These are phyloP conservation scores for Chenopodium suecicum DNA, from an alignment of 148 eudicot species.

Conservation along the genomic window DNA sequence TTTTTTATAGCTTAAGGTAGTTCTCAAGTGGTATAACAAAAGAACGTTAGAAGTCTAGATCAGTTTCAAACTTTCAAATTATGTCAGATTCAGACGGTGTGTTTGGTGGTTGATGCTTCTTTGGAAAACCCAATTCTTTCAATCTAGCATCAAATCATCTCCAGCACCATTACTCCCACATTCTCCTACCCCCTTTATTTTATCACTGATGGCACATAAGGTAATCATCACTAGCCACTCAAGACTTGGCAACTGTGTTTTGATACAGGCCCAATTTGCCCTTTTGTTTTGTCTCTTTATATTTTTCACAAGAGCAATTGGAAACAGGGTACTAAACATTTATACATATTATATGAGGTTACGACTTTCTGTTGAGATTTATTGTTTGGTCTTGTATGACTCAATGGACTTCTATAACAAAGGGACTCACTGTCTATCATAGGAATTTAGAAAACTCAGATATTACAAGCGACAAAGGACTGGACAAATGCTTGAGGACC, in stretches of 20 bases:
- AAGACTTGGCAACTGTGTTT: not conserved
- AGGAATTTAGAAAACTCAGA: constrained; percentile 69
- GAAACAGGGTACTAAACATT: not conserved
- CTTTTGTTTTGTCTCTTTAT: not conserved
- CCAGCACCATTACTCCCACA: not conserved
- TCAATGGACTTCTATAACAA: not conserved
- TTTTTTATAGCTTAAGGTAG: not conserved
- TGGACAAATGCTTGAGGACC: constrained; percentile 51
- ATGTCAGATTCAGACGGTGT: not conserved
- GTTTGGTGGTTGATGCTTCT: not conserved
- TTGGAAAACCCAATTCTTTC: not conserved
- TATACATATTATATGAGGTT: not conserved
- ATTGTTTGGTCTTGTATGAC: not conserved
- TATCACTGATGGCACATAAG: not conserved
- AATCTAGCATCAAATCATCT: not conserved
- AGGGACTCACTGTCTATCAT: constrained; percentile 11
- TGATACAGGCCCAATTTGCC: not conserved
- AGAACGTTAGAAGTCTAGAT: not conserved
- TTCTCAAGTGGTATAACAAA: not conserved
- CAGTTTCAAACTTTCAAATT: not conserved
- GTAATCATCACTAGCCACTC: not conserved
- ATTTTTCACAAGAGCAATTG: not conserved
- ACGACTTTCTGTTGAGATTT: not conserved
- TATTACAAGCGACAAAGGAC: constrained; percentile 55
- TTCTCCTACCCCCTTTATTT: not conserved